phyloP scores from a whole-genome alignment of 805 yeast genomes.

The Wickerhamiella kurtzmanii region DNA sequence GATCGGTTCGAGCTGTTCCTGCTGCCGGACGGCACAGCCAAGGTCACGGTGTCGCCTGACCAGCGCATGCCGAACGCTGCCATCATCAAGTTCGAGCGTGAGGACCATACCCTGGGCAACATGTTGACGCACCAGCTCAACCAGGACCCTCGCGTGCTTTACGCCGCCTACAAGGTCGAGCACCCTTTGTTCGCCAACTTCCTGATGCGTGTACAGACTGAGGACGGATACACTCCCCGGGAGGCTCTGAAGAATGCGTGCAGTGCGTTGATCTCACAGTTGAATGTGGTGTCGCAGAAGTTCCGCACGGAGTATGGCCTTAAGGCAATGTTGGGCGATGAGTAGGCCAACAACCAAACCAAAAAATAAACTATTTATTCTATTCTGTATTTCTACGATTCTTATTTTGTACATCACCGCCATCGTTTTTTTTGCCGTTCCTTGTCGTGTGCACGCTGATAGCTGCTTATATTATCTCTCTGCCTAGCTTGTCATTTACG shows the following conservation, averaged over 20 bases:
- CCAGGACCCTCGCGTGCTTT: conserved; percentile 76
- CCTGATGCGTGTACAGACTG: conserved; percentile 87
- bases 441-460: too few relatives aligned
- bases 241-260: conserved; percentile 88
- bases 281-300: conserved; percentile 58
- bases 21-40: conserved; percentile 94
- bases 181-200: conserved; percentile 96
- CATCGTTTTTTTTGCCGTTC: too few relatives aligned
- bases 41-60: conserved; percentile 85
- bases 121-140: conserved; percentile 73
- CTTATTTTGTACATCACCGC: too few relatives aligned
- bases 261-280: conserved; percentile 63
- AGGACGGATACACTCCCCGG: conserved; percentile 84
- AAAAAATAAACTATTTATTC: neutral
- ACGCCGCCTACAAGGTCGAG: conserved; percentile 95
- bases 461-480: too few relatives aligned
- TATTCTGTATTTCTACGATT: too few relatives aligned
- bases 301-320: conserved; percentile 90
- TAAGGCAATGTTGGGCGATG: conserved; percentile 37
- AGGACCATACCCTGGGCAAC: conserved; percentile 94
- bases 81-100: conserved; percentile 83
- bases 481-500: too few relatives aligned
- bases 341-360: neutral
- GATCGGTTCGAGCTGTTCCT: conserved; percentile 95
- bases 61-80: conserved; percentile 92